These are phyloP conservation scores for Marsdenia floribunda DNA, from an alignment of 257 asterid genomes.

Conservation along the genomic window DNA sequence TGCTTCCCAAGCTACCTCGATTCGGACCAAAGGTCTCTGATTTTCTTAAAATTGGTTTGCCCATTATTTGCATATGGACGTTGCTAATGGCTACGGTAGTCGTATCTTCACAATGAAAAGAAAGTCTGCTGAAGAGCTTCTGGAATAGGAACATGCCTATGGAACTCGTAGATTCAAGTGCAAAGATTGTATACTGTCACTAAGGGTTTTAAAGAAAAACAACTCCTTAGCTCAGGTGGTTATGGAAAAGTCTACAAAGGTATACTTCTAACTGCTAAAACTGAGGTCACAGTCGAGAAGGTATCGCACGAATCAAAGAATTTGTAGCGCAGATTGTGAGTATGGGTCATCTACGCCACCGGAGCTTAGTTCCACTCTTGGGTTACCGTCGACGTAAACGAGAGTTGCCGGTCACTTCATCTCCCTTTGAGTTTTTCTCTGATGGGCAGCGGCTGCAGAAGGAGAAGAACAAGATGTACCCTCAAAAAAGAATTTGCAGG, in stretches of 20 bases:
- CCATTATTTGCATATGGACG: background rate
- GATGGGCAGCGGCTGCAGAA: no score
- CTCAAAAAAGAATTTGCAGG: no score
- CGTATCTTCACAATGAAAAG: background rate
- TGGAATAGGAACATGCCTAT: constrained; percentile 23
- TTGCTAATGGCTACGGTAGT: background rate
- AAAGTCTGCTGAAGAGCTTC: constrained; percentile 19
- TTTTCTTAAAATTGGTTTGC: constrained; percentile 1
- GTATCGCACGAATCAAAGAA: constrained; percentile 23
- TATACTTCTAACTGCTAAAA: background rate
- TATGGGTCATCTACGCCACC: constrained; percentile 21
- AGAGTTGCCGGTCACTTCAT: constrained; percentile 1
- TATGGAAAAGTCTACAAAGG: constrained; percentile 25
- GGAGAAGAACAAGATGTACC: no score
- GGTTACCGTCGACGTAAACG: constrained; percentile 24
- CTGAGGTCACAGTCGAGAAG: constrained; percentile 19
- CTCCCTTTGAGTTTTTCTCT: no score
- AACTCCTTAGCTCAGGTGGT: constrained; percentile 18
- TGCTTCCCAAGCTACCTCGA: constrained; percentile 7
- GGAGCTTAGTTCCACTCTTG: constrained; percentile 22
- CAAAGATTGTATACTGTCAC: constrained; percentile 22
- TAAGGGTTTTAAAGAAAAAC: constrained; percentile 16
- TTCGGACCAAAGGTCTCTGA: background rate
- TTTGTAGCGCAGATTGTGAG: constrained; percentile 22
- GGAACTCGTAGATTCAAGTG: constrained; percentile 26